Percentiles rank a stretch among this genome's conserved stretches.
Conservation (phyloP, 1,284 basidiomycete species). For the Cutaneotrichosporon mucoides region DNA sequence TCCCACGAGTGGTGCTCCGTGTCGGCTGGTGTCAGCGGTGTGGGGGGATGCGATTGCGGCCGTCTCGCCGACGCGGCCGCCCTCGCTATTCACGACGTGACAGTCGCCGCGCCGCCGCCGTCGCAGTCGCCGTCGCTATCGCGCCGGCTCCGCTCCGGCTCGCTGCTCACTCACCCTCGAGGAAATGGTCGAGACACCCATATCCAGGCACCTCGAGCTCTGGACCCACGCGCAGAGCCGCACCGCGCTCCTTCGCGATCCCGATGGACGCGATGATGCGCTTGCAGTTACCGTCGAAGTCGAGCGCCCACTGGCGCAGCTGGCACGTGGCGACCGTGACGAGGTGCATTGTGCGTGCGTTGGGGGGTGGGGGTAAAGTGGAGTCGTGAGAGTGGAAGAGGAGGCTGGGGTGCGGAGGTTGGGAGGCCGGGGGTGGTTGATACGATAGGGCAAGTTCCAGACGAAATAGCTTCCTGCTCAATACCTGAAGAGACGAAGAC, state of each 20-base stretch:
- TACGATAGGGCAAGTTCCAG: too few relatives aligned
- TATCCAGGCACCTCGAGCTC: conserved; percentile 98
- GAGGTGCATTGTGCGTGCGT: conserved; percentile 41
- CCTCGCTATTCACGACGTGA: too few relatives aligned
- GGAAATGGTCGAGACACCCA: conserved; percentile 85
- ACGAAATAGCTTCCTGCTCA: too few relatives aligned
- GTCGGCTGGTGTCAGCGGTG: conserved; percentile 60
- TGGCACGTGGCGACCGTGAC: conserved; percentile 78
- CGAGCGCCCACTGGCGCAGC: conserved; percentile 93
- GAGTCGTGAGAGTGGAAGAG: not conserved
- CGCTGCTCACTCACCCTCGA: conserved; percentile 42
- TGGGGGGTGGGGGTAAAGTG: not conserved
- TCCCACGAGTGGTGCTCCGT: conserved; percentile 96
- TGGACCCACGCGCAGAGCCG: conserved; percentile 90
- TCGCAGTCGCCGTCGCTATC: too few relatives aligned
- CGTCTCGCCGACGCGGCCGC: too few relatives aligned
- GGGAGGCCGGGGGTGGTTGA: too few relatives aligned
- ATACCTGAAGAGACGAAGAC: too few relatives aligned
- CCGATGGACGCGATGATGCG: conserved; percentile 85
- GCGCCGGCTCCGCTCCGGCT: too few relatives aligned
- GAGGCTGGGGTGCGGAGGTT: too few relatives aligned
- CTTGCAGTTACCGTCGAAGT: conserved; percentile 89
- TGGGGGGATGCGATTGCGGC: too few relatives aligned
- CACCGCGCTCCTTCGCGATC: conserved; percentile 82
- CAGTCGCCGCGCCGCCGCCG: too few relatives aligned